Evolutionary conservation across 1,139 yeast genomes (phyloP).

Genomic region (Pichia sp.): DNA sequence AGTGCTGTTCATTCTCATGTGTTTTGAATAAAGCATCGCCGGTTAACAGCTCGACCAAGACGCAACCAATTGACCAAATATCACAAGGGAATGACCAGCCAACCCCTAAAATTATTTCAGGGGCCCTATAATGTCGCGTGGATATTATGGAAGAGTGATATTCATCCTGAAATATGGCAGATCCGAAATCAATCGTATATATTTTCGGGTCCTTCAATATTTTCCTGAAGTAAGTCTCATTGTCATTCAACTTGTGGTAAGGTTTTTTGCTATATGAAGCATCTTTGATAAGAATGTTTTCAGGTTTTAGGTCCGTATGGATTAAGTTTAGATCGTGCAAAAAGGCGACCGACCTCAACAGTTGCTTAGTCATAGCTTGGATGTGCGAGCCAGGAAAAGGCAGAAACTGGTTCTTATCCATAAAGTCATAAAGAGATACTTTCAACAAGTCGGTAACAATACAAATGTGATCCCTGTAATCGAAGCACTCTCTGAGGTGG

Average conservation of each 20-base stretch:
- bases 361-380: conserved; percentile 82
- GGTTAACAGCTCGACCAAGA: conserved; percentile 81
- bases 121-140: conserved; percentile 95
- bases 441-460: conserved; percentile 85
- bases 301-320: conserved; percentile 95
- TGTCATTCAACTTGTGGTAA: conserved; percentile 15
- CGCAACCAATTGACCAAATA: conserved; percentile 95
- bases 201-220: conserved; percentile 67
- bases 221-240: conserved; percentile 27
- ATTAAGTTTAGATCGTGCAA: conserved; percentile 85
- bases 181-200: conserved; percentile 91
- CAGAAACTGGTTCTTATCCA: conserved; percentile 68
- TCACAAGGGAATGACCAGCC: conserved; percentile 96
- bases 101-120: conserved; percentile 86
- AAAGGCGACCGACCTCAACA: conserved; percentile 80
- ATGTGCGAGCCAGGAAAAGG: conserved; percentile 82
- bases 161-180: conserved; percentile 91
- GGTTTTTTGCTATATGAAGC: conserved; percentile 38
- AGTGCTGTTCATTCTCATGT: conserved; percentile 89
- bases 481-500: conserved; percentile 85
- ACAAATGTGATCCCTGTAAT: conserved; percentile 90
- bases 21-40: conserved; percentile 97
- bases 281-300: conserved; percentile 76
- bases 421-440: conserved; percentile 82
- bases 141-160: conserved; percentile 90